These are phyloP conservation scores for Pestalotiopsis sp. DNA, from an alignment of 2,329 filamentous ascomycete genomes.

Conservation along the genomic window DNA sequence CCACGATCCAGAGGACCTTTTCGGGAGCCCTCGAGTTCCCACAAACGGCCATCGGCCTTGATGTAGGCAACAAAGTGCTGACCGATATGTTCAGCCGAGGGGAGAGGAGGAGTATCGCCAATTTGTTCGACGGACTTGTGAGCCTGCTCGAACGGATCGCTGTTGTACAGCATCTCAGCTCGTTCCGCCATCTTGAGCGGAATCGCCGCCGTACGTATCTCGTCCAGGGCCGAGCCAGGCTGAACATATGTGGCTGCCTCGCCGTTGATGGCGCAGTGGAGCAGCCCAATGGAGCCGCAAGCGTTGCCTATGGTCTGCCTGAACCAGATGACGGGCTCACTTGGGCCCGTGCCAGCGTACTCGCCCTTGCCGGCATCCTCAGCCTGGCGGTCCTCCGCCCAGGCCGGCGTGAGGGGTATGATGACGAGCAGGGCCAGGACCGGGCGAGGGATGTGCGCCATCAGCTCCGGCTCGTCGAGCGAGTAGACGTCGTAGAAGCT, in stretches of 20 bases:
- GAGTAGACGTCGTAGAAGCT: conserved; percentile 83
- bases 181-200: conserved; percentile 63
- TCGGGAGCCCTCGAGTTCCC: conserved; percentile 78
- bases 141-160: conserved; percentile 69
- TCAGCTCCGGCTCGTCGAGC: conserved; percentile 75
- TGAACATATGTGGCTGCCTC: conserved; percentile 56
- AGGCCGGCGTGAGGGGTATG: conserved; percentile 63
- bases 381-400: conserved; percentile 40
- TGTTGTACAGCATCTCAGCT: conserved; percentile 73
- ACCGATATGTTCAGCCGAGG: conserved; percentile 63
- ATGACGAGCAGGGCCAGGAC: conserved; percentile 79
- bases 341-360: conserved; percentile 40
- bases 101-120: conserved; percentile 69
- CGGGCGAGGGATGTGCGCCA: conserved; percentile 76
- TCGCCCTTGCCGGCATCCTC: conserved; percentile 23
- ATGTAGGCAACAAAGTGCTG: conserved; percentile 85
- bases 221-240: conserved; percentile 56
- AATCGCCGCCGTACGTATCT: conserved; percentile 63
- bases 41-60: conserved; percentile 67
- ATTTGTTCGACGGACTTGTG: conserved; percentile 69
- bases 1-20: conserved; percentile 75
- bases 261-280: conserved; percentile 76
- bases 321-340: conserved; percentile 79
- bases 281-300: conserved; percentile 76
- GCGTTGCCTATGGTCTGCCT: conserved; percentile 83